Evolutionary conservation across 2,329 filamentous ascomycete species (phyloP), one percentile per base, ranked within the genome.

Genomic region (Cladophialophora chaetospira): DNA sequence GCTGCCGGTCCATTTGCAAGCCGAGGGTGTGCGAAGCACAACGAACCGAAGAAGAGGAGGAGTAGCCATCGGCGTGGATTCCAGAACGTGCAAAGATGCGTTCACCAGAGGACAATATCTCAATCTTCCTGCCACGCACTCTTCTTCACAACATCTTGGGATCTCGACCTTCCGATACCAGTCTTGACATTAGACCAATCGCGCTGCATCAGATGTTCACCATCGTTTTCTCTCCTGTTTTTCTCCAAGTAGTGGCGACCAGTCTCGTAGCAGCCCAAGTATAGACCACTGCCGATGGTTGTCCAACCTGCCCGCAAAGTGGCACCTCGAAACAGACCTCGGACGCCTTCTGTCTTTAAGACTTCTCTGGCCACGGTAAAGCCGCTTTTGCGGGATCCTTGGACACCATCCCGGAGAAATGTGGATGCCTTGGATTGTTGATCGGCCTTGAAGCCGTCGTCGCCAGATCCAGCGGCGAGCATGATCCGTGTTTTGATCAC

Each of bases 401-500:
- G 57, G 26, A 54, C 44, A n/a, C 58, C 58, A 17, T 62, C 53
- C 10, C 62, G 28, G 15, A 66, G 61, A 43, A 53, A 57, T 28
- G 43, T 61, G 4, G 57, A 55, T 4, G 55, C 40, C 21, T 57
- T 62, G 2, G 60, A 19, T 29, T 62, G 58, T 35, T 45, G 26
- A 28, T 63, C 55, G 15, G 46, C 36, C 2, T 19, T 21, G 9
- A 40, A 44, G 23, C 35, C 38, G 63, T 69, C 61, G 19, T 74
- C 70, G 11, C 76, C 78, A 25, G 60, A 62, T 9, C 54, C 58
- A 1, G 85, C 85, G 26, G 81, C 79, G 23, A 96, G 77, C 91
- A 96, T 96, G 73, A 96, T 88, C 47, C 89, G 77, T 62, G 91
- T 96, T 77, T 96, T 96, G 21, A 96, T 82, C 8, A 96, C 90